phyloP scores from a whole-genome alignment of 2,329 filamentous ascomycete genomes.

The Karstenula rhodostoma region DNA sequence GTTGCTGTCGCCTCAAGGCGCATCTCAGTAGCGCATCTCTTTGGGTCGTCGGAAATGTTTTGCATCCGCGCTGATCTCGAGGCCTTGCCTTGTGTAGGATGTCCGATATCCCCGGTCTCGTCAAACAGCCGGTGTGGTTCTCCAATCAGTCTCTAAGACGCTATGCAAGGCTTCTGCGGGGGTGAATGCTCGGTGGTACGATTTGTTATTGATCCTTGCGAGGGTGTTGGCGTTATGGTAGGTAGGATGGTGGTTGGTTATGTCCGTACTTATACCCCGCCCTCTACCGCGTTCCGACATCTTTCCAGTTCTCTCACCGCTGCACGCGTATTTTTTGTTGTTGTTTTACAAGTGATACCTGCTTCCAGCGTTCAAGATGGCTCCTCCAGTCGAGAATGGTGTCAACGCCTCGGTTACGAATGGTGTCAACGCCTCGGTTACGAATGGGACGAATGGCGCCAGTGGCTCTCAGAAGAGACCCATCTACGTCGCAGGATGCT shows the following conservation, averaged over 20 bases:
- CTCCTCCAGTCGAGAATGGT: slow-evolving; percentile 23
- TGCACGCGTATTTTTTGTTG: not conserved
- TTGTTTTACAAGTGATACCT: not conserved
- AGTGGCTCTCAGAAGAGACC: slow-evolving; percentile 28
- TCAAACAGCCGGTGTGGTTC: not conserved
- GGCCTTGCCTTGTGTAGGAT: not conserved
- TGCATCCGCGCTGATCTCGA: not conserved
- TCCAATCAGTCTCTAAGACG: not conserved
- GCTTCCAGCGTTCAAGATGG: slow-evolving; percentile 12
- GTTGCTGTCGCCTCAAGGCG: slow-evolving; percentile 3
- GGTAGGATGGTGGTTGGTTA: not conserved
- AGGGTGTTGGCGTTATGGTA: not conserved
- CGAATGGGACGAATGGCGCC: slow-evolving; percentile 16
- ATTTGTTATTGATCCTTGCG: not conserved
- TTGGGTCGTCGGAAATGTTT: not conserved
- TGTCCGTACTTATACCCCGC: slow-evolving; percentile 7
- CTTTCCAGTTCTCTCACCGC: not conserved
- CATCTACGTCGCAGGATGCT: slow-evolving; percentile 32
- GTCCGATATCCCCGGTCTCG: not conserved
- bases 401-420: slow-evolving; percentile 17
- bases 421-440: slow-evolving; percentile 16
- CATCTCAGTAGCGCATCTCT: not conserved
- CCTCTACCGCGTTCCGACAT: not conserved
- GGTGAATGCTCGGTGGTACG: not conserved
- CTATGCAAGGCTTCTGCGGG: not conserved